Evolutionary conservation across 768 basidiomycete genomes (phyloP), one percentile per base, ranked within the genome.

Genomic region (Leucocoprinus sp.): DNA sequence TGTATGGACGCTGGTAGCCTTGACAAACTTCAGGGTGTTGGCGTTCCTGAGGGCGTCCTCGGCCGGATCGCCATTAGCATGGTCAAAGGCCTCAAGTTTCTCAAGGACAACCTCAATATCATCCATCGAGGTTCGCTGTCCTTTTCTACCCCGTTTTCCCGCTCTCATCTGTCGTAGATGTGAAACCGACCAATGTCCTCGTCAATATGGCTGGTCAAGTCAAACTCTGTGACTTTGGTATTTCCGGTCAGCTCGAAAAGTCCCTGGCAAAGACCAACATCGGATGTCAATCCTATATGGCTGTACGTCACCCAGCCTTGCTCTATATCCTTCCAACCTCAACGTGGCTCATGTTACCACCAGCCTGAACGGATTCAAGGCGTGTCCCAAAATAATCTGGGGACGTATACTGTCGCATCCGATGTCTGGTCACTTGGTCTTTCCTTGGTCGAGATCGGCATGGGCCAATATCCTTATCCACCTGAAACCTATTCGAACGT

Each of bases 1-100:
- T 90, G 84, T 66, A 99, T 99, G 96, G 95, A 99, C 60, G 93
- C 93, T 8, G 93, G 93, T n/a, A 87, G 83, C 31, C 74, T 99
- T 37, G 96, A 97, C 61, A 88, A 84, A 52, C 72, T 98, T 22
- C 66, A 70, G 41, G 69, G 66, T 35, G 66, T 67, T 12, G 76
- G 82, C 34, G 70, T 82, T 50, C 77, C 79, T 38, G 96, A 99
- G 59, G 71, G 80, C 28, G 90, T 95, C 8, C 69, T 99, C 18
- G 80, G 82, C 9, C 74, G 86, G 38, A 86, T 98, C 43, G 84
- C 91, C 1, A 72, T 70, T 8, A 78, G 72, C 50, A 87, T 96
- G 80, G 85, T 93, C 37, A 75, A 78, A 15, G 96, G 96, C 3
- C 75, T 99, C 53, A 86, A 86, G 57, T 98, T 97, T 60, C 72